phyloP scores from a whole-genome alignment of 768 basidiomycete genomes.

The Tulasnella sp. region DNA sequence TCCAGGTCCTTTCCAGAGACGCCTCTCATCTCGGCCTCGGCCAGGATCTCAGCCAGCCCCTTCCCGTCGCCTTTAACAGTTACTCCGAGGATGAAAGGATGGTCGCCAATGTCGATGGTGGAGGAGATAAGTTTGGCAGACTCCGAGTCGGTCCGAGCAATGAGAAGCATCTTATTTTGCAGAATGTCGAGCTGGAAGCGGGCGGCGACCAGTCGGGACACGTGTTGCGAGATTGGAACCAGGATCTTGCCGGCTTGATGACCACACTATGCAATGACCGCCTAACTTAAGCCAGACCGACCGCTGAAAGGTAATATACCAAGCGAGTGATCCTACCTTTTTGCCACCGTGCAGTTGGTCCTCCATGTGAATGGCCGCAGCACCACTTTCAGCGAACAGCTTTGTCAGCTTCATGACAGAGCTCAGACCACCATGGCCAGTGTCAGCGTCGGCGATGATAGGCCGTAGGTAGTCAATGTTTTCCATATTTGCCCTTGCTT shows the following conservation, averaged over 20 bases:
- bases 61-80: conserved; percentile 28
- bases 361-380: conserved; percentile 83
- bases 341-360: conserved; percentile 93
- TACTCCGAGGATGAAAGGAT: conserved; percentile 37
- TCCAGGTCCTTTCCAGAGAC: conserved; percentile 59
- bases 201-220: conserved; percentile 71
- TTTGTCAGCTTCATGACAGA: conserved; percentile 92
- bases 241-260: conserved; percentile 88
- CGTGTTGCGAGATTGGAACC: conserved; percentile 79
- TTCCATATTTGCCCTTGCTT: conserved; percentile 55
- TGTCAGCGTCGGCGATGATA: conserved; percentile 91
- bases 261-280: conserved; percentile 46
- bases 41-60: conserved; percentile 53
- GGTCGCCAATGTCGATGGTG: conserved; percentile 72
- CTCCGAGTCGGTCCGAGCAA: conserved; percentile 89
- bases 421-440: conserved; percentile 88
- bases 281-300: too few relatives aligned
- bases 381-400: conserved; percentile 90
- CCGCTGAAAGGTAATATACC: neutral
- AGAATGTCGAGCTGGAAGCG: conserved; percentile 88
- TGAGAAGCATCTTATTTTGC: conserved; percentile 76
- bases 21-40: conserved; percentile 53
- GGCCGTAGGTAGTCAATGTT: conserved; percentile 83
- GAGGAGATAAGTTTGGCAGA: conserved; percentile 75
- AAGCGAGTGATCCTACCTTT: conserved; percentile 39